These are phyloP conservation scores for Pouteria glomerata DNA, from an alignment of 148 eudicot genomes.

Conservation along the genomic window DNA sequence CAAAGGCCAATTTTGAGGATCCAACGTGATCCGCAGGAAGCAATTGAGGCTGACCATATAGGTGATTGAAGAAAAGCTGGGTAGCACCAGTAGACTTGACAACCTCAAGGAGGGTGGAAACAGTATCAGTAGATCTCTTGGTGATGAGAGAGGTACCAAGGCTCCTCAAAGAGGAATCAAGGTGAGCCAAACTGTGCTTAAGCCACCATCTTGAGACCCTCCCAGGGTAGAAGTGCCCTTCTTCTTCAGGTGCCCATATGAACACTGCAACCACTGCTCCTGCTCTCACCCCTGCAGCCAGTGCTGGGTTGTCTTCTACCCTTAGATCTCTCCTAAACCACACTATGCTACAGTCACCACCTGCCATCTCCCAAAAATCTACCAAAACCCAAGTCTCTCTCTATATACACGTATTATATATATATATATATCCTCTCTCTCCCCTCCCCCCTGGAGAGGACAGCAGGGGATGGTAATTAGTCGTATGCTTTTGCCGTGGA, in stretches of 20 bases:
- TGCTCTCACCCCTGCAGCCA: slow-evolving; percentile 78
- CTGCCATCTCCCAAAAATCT: slow-evolving; percentile 32
- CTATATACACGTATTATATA: too few species aligned
- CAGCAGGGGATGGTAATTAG: too few species aligned
- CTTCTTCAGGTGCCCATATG: slow-evolving; percentile 99
- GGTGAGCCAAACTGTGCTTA: slow-evolving; percentile 77
- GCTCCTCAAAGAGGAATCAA: slow-evolving; percentile 75
- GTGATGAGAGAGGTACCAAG: slow-evolving; percentile 85
- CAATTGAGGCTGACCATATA: slow-evolving; percentile 54
- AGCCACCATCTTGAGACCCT: slow-evolving; percentile 99
- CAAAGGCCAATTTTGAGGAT: too few species aligned
- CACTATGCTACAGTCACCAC: slow-evolving; percentile 76
- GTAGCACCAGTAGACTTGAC: slow-evolving; percentile 81
- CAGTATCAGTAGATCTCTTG: slow-evolving; percentile 78
- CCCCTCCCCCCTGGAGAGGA: too few species aligned
- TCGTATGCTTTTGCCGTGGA: neutral
- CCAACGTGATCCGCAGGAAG: too few species aligned
- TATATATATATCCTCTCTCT: neutral
- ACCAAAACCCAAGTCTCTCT: slow-evolving; percentile 3
- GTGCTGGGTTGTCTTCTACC: slow-evolving; percentile 92
- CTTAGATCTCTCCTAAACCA: slow-evolving; percentile 98
- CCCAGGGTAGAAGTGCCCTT: slow-evolving; percentile 85
- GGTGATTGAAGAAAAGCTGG: slow-evolving; percentile 82
- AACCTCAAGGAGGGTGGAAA: slow-evolving; percentile 46
- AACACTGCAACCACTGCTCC: slow-evolving; percentile 72